These are phyloP conservation scores for Xerocomellus chrysenteron DNA, from an alignment of 768 basidiomycete genomes.

Conservation along the genomic window DNA sequence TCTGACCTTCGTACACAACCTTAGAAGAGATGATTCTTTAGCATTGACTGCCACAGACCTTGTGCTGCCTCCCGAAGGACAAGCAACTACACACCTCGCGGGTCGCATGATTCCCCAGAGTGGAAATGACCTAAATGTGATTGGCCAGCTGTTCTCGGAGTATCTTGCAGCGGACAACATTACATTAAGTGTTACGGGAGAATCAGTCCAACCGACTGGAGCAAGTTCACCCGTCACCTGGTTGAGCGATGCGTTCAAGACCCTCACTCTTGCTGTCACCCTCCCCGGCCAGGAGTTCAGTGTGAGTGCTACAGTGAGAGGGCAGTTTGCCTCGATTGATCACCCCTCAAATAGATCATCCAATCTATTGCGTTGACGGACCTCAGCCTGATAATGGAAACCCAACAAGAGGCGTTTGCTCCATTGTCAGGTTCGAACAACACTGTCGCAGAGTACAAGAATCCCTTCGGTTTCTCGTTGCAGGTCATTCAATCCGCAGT, in stretches of 20 bases:
- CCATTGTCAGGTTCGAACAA: conserved; percentile 57
- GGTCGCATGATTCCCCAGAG: conserved; percentile 65
- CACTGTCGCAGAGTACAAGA: conserved; percentile 60
- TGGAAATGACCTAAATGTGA: conserved; percentile 48
- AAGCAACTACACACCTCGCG: conserved; percentile 51
- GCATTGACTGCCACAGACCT: conserved; percentile 53
- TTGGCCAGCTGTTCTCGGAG: conserved; percentile 65
- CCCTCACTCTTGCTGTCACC: conserved; percentile 56
- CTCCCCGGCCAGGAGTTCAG: conserved; percentile 60
- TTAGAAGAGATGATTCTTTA: conserved; percentile 24
- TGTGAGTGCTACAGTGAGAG: conserved; percentile 29
- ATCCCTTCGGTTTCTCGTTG: conserved; percentile 75
- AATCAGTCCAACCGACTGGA: conserved; percentile 59
- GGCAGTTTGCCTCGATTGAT: neutral
- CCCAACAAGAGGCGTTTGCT: conserved; percentile 53
- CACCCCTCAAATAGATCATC: conserved; percentile 45
- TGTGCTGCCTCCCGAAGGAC: conserved; percentile 47
- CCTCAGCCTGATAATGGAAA: conserved; percentile 51
- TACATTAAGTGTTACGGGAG: conserved; percentile 57
- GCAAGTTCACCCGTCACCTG: conserved; percentile 52
- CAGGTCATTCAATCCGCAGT: conserved; percentile 59
- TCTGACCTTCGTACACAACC: neutral
- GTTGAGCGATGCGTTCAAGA: conserved; percentile 71
- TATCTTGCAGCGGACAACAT: conserved; percentile 64
- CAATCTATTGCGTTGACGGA: conserved; percentile 61